Evolutionary conservation across 2,329 filamentous ascomycete genomes (phyloP).

Genomic region (Colletotrichum phormii): DNA sequence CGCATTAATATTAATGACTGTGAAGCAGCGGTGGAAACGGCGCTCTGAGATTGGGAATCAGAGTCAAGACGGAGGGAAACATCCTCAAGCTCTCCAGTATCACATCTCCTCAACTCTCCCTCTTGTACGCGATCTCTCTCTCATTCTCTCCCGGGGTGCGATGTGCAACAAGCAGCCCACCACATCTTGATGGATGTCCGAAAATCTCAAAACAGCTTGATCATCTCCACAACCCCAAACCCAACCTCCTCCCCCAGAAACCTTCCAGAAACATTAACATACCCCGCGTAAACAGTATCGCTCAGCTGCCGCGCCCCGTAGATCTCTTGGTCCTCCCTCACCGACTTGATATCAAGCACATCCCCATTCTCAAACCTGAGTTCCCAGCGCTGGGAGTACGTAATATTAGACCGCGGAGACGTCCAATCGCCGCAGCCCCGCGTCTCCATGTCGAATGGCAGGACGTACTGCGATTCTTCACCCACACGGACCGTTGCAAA

Average conservation of each 20-base stretch:
- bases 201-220: background rate
- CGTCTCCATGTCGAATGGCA: background rate
- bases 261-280: background rate
- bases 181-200: no score
- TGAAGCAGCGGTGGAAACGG: no score
- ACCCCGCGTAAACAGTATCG: background rate
- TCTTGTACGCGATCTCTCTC: no score
- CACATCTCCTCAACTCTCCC: background rate
- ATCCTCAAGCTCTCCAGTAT: no score
- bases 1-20: no score
- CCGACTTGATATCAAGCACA: background rate
- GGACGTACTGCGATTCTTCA: background rate
- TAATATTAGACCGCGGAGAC: background rate
- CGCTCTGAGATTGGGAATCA: no score
- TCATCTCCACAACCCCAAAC: conserved; percentile 8
- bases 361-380: background rate
- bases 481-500: background rate
- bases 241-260: background rate
- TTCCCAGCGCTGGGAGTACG: background rate
- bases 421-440: background rate
- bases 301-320: background rate
- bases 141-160: no score
- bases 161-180: no score
- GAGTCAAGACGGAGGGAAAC: no score
- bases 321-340: conserved; percentile 1